Conservation (phyloP, 2,329 filamentous ascomycete genomes). For the Trichoderma guizhouense region DNA sequence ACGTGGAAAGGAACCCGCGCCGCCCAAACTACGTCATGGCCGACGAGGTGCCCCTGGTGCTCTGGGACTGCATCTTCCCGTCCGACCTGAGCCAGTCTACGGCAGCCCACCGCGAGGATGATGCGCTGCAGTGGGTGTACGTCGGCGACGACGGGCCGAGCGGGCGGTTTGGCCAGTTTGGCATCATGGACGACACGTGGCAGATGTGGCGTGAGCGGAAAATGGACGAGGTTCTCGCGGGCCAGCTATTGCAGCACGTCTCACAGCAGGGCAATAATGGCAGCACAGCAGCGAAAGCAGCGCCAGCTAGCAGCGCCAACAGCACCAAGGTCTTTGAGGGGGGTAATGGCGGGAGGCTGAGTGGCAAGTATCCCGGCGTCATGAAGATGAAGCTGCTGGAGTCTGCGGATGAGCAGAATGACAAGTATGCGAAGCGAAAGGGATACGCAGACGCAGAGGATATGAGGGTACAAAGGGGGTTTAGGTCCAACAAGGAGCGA, state of each 20-base stretch:
- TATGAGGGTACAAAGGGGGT: slow-evolving; percentile 36
- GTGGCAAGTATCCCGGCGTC: slow-evolving; percentile 54
- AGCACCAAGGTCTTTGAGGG: slow-evolving; percentile 50
- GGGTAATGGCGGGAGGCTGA: slow-evolving; percentile 47
- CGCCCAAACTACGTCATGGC: slow-evolving; percentile 89
- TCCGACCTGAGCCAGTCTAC: slow-evolving; percentile 35
- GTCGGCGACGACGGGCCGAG: slow-evolving; percentile 62
- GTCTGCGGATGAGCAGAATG: slow-evolving; percentile 54
- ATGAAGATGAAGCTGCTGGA: slow-evolving; percentile 49
- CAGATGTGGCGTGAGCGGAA: slow-evolving; percentile 76
- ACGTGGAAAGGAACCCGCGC: slow-evolving; percentile 66
- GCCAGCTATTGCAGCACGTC: slow-evolving; percentile 65
- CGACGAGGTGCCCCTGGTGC: slow-evolving; percentile 80
- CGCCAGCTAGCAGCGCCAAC: slow-evolving; percentile 21
- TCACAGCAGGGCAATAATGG: slow-evolving; percentile 37
- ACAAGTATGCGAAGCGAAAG: slow-evolving; percentile 59
- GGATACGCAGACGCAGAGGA: slow-evolving; percentile 54
- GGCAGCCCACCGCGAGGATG: slow-evolving; percentile 37
- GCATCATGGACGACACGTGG: slow-evolving; percentile 76
- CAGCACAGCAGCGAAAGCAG: neutral
- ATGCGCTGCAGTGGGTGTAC: slow-evolving; percentile 75
- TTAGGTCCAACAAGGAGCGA: slow-evolving; percentile 32
- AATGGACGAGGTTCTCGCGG: slow-evolving; percentile 84
- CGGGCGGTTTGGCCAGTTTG: slow-evolving; percentile 61
- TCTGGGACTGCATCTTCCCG: slow-evolving; percentile 95